A percentile compares a stretch with the other conserved stretches of the same genome.
These are phyloP conservation scores for Talaromyces sp. DNA, from an alignment of 2,329 filamentous ascomycete genomes.

Conservation along the genomic window DNA sequence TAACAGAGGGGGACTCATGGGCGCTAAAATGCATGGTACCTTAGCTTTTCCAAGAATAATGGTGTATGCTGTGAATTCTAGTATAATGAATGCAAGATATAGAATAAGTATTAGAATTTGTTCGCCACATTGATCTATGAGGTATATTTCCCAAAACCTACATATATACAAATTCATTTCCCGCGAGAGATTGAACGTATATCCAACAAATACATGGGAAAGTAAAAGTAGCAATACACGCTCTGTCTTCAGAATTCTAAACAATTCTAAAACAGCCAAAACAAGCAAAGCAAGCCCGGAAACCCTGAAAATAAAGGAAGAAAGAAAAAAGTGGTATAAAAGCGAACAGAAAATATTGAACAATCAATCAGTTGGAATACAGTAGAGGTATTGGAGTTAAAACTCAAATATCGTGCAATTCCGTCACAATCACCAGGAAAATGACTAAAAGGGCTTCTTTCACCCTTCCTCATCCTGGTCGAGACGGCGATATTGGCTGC, in stretches of 20 bases:
- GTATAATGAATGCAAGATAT: neutral
- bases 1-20: neutral
- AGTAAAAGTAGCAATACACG: neutral
- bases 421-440: neutral
- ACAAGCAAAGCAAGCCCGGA: neutral
- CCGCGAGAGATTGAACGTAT: neutral
- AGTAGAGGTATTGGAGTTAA: neutral
- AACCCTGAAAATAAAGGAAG: neutral
- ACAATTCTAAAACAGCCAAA: neutral
- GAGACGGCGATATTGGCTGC: slow-evolving; percentile 41
- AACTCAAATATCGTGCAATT: neutral
- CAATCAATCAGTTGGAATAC: neutral
- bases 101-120: neutral
- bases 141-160: slow-evolving; percentile 8
- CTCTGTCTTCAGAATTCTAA: neutral
- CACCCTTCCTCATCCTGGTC: slow-evolving; percentile 40
- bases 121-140: slow-evolving; percentile 2
- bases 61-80: neutral
- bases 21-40: neutral
- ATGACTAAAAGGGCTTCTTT: neutral
- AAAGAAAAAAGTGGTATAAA: neutral
- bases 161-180: slow-evolving; percentile 6
- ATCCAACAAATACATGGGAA: neutral
- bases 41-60: neutral
- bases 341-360: neutral